A percentile compares a stretch with the other conserved stretches of the same genome.
These are phyloP conservation scores for Albifimbria verrucaria DNA, from an alignment of 2,329 filamentous ascomycete genomes.

Conservation along the genomic window DNA sequence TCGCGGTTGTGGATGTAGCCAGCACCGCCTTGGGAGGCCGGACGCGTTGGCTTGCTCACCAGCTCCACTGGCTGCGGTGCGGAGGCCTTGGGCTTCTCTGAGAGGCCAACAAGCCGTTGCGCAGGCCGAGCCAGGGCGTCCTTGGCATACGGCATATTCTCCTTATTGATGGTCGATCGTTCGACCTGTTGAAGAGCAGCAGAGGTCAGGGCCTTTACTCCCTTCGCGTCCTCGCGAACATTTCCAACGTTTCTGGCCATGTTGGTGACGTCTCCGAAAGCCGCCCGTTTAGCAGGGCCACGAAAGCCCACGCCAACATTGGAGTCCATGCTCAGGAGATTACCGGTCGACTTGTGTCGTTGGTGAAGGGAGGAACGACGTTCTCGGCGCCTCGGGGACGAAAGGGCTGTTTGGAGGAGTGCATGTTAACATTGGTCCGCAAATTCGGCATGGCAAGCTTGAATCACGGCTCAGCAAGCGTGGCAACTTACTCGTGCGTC, in stretches of 20 bases:
- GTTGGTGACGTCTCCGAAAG: conserved; percentile 82
- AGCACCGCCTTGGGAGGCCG: conserved; percentile 10
- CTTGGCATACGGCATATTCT: conserved; percentile 37
- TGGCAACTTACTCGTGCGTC: conserved; percentile 30
- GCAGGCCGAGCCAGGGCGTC: conserved; percentile 36
- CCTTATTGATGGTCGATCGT: conserved; percentile 34
- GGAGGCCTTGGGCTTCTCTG: conserved; percentile 17
- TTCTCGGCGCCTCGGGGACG: conserved; percentile 49
- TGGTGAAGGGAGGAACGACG: conserved; percentile 63
- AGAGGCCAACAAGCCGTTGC: conserved; percentile 21
- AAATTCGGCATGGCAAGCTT: no score
- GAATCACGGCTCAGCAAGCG: no score
- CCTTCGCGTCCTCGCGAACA: conserved; percentile 31
- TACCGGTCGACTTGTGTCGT: conserved; percentile 75
- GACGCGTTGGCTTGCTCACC: conserved; percentile 17
- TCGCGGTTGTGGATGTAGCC: conserved; percentile 13
- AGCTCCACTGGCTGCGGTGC: no score
- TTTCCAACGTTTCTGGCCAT: conserved; percentile 38
- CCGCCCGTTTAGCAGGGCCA: conserved; percentile 66
- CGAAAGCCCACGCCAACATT: conserved; percentile 26
- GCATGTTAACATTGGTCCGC: no score
- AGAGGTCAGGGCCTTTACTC: conserved; percentile 24
- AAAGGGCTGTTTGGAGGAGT: conserved; percentile 27
- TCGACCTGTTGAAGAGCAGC: conserved; percentile 21
- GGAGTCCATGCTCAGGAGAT: conserved; percentile 38